phyloP scores from a whole-genome alignment of 140 eudicot genomes.

The Cichorium intybus region DNA sequence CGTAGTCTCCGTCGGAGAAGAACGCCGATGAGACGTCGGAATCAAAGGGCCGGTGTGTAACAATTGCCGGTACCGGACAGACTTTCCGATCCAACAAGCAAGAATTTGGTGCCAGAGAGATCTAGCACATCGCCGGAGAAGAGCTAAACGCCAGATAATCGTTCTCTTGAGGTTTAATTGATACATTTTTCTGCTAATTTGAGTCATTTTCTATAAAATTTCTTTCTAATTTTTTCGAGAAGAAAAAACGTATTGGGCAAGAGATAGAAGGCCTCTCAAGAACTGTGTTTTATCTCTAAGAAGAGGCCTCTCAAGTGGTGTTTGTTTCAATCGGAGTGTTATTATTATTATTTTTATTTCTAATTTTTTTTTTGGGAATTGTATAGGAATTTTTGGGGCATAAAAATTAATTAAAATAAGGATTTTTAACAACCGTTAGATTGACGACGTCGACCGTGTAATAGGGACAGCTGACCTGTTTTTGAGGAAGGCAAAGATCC shows the following conservation, averaged over 20 bases:
- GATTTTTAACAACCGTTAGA: conserved; percentile 34
- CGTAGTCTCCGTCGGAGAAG: background rate
- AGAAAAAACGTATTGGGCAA: background rate
- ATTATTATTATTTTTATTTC: background rate
- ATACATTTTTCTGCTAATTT: conserved; percentile 36
- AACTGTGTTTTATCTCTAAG: conserved; percentile 7
- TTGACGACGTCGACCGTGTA: conserved; percentile 30
- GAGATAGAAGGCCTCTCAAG: conserved; percentile 8
- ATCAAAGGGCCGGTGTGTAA: conserved; percentile 12
- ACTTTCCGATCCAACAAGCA: conserved; percentile 51
- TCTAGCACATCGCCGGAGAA: conserved; percentile 40
- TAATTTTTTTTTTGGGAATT: background rate
- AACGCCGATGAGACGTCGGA: background rate
- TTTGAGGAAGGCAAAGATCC: conserved; percentile 22
- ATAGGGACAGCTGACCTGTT: conserved; percentile 37
- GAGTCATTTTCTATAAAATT: conserved; percentile 23
- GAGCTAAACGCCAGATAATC: conserved; percentile 49
- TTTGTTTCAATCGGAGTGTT: background rate
- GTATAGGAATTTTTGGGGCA: background rate
- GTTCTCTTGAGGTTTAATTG: conserved; percentile 34
- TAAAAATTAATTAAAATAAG: conserved; percentile 6
- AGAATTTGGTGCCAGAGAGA: conserved; percentile 52
- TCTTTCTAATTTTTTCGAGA: background rate
- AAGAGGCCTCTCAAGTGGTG: background rate
- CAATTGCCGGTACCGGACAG: conserved; percentile 42